Percentiles rank a stretch among this genome's conserved stretches.
phyloP scores from a whole-genome alignment of 306 rosid genomes.

The Medicago arabica region DNA sequence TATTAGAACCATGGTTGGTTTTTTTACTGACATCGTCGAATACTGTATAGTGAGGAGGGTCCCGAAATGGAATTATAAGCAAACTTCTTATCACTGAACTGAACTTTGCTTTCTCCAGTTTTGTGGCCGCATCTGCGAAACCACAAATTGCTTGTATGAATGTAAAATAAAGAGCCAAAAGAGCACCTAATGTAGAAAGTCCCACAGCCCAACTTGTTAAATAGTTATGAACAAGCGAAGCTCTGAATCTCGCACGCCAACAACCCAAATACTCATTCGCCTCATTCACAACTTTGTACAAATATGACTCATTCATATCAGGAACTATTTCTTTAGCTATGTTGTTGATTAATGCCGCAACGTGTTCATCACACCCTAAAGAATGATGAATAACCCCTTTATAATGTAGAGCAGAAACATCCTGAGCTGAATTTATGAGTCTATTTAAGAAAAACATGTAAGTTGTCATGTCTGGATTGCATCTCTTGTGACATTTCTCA shows the following conservation, averaged over 20 bases:
- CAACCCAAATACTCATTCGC: slow-evolving; percentile 37
- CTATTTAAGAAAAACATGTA: slow-evolving; percentile 60
- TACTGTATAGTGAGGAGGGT: background rate
- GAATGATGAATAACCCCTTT: slow-evolving; percentile 51
- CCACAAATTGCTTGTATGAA: slow-evolving; percentile 40
- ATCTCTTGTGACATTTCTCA: slow-evolving; percentile 52
- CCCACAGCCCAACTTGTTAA: slow-evolving; percentile 56
- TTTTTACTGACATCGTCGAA: background rate
- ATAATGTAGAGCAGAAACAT: slow-evolving; percentile 49
- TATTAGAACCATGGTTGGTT: background rate
- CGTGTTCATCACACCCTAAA: slow-evolving; percentile 41
- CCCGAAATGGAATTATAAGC: background rate
- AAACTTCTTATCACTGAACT: background rate
- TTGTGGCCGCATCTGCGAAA: background rate
- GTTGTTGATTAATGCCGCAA: slow-evolving; percentile 50
- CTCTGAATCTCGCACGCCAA: slow-evolving; percentile 37
- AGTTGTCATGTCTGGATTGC: slow-evolving; percentile 51
- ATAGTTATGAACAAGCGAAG: slow-evolving; percentile 43
- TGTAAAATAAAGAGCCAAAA: slow-evolving; percentile 48
- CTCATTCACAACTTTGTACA: slow-evolving; percentile 41
- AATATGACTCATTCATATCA: slow-evolving; percentile 43
- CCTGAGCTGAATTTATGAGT: slow-evolving; percentile 46
- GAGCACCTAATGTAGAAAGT: slow-evolving; percentile 48
- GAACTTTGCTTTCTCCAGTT: background rate
- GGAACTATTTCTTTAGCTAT: slow-evolving; percentile 45